phyloP scores from a whole-genome alignment of 2,329 filamentous ascomycete genomes.

The Teratosphaeria epicoccoides region DNA sequence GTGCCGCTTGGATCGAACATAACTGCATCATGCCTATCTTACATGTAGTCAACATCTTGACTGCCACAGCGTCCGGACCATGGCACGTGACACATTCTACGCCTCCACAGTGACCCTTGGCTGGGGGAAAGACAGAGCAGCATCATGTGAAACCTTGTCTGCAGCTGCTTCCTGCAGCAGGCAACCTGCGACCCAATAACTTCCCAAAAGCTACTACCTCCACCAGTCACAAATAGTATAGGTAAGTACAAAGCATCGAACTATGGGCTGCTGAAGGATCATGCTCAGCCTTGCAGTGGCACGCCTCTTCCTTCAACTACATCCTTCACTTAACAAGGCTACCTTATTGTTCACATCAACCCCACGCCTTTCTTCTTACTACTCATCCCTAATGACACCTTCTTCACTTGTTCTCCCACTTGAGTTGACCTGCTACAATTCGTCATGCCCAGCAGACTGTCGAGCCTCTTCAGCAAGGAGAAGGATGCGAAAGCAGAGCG shows the following conservation, averaged over 20 bases:
- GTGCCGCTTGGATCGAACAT: no score
- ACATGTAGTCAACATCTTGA: no score
- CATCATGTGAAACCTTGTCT: neutral
- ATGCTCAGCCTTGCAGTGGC: neutral
- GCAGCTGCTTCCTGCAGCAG: neutral
- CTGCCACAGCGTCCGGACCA: no score
- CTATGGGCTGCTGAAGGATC: neutral
- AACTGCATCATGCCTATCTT: no score
- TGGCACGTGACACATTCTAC: no score
- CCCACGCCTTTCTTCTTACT: neutral
- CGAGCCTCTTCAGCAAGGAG: slow-evolving; percentile 13
- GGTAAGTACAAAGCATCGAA: neutral
- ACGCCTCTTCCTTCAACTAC: neutral
- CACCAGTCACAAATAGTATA: neutral
- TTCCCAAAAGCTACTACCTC: neutral
- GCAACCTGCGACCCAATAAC: neutral
- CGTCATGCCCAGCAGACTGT: neutral
- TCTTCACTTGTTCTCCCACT: neutral
- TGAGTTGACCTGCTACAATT: neutral
- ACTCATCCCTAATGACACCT: neutral
- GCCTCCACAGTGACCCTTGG: neutral
- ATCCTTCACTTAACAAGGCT: slow-evolving; percentile 12
- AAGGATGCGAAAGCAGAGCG: slow-evolving; percentile 15
- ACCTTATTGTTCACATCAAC: neutral
- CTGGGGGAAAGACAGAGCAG: neutral